phyloP scores from a whole-genome alignment of 192 early-diverging fungal genomes.

The Geranomyces variabilis region DNA sequence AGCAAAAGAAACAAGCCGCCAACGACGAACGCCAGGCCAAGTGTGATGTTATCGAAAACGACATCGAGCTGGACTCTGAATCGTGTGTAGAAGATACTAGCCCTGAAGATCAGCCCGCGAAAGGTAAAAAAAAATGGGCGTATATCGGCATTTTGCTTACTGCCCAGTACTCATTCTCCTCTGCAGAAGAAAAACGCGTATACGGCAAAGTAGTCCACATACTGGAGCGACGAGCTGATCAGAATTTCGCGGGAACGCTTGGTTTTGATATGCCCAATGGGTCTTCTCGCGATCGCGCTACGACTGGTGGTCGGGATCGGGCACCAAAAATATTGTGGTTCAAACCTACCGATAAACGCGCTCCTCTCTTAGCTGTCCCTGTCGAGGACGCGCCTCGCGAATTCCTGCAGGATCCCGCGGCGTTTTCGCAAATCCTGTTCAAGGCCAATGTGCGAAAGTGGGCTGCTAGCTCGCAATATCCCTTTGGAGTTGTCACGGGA shows the following conservation, averaged over 20 bases:
- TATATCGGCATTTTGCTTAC: too few relatives aligned
- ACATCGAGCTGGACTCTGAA: conserved; percentile 25
- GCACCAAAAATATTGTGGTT: conserved; percentile 64
- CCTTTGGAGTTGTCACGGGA: conserved; percentile 72
- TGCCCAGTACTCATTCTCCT: too few relatives aligned
- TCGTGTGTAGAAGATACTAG: not conserved
- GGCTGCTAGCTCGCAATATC: conserved; percentile 71
- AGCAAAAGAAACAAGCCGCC: conserved; percentile 40
- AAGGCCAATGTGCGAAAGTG: conserved; percentile 70
- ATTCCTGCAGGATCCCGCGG: conserved; percentile 66
- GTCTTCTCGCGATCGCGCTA: conserved; percentile 32
- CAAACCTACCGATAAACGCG: conserved; percentile 79
- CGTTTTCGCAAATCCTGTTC: conserved; percentile 59
- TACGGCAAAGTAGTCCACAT: conserved; percentile 57
- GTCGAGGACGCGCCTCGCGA: conserved; percentile 70
- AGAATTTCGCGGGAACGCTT: conserved; percentile 50
- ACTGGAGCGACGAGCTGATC: conserved; percentile 34
- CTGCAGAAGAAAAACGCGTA: conserved; percentile 27
- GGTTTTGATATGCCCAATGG: conserved; percentile 35
- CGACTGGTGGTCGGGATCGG: conserved; percentile 44
- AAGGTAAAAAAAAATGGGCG: not conserved
- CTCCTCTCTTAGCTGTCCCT: conserved; percentile 76
- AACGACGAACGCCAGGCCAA: conserved; percentile 47
- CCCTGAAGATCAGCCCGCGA: not conserved
- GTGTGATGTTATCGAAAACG: conserved; percentile 61